Evolutionary conservation across 306 rosid genomes (phyloP).

Genomic region (Ziziphus jujuba): DNA sequence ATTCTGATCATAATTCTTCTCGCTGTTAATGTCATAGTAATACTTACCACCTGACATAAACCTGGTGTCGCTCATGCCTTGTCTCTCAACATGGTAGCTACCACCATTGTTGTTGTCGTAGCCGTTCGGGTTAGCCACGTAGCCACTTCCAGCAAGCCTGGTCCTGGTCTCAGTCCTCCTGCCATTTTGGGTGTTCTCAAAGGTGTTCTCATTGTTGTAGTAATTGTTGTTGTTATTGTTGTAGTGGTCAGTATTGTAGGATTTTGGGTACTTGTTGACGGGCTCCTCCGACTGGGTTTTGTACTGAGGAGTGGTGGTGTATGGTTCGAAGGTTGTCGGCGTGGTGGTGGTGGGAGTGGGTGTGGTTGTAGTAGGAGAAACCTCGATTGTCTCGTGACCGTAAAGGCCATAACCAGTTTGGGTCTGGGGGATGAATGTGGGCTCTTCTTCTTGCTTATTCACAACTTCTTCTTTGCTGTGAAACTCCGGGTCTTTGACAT

Average conservation of each 20-base stretch:
- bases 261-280: too few species aligned
- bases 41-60: slow-evolving; percentile 71
- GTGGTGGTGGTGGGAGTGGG: slow-evolving; percentile 27
- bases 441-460: slow-evolving; percentile 43
- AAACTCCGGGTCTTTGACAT: slow-evolving; percentile 37
- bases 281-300: slow-evolving; percentile 10
- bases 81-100: slow-evolving; percentile 40
- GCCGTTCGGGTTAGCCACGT: slow-evolving; percentile 1
- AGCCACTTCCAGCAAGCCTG: background rate
- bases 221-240: slow-evolving; percentile 31
- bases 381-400: slow-evolving; percentile 64
- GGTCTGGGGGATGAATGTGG: slow-evolving; percentile 59
- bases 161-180: too few species aligned
- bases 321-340: slow-evolving; percentile 22
- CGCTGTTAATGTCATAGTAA: slow-evolving; percentile 34
- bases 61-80: slow-evolving; percentile 95
- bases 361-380: slow-evolving; percentile 44
- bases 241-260: too few species aligned
- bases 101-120: slow-evolving; percentile 3
- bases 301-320: slow-evolving; percentile 20
- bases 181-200: too few species aligned
- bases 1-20: slow-evolving; percentile 41
- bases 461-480: slow-evolving; percentile 35
- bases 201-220: slow-evolving; percentile 15
- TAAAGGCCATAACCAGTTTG: slow-evolving; percentile 77